Conservation (phyloP, 2,329 filamentous ascomycete genomes). For the Arthroderma uncinatum region DNA sequence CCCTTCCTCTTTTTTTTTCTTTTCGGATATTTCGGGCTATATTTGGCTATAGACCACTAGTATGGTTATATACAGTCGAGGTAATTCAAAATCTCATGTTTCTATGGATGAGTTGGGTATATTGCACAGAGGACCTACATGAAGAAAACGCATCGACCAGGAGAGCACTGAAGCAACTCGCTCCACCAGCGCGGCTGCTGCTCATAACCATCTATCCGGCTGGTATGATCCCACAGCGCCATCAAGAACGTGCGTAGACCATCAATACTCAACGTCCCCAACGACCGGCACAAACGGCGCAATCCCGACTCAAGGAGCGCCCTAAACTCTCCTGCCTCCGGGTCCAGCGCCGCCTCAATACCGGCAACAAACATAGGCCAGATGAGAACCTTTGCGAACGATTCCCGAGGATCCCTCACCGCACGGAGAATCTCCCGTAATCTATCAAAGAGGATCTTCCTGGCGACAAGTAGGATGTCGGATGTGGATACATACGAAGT, state of each 20-base stretch:
- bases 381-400: conserved; percentile 11
- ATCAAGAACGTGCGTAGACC: conserved; percentile 11
- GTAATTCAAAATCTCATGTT: neutral
- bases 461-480: conserved; percentile 12
- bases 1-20: neutral
- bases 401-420: neutral
- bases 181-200: conserved; percentile 10
- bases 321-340: conserved; percentile 4
- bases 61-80: neutral
- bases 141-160: neutral
- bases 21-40: neutral
- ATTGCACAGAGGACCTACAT: neutral
- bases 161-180: conserved; percentile 10
- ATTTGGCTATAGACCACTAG: too few species aligned
- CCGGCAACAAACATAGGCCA: conserved; percentile 16
- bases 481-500: conserved; percentile 10
- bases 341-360: conserved; percentile 12
- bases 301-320: conserved; percentile 6
- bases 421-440: conserved; percentile 7
- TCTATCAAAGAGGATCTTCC: conserved; percentile 11
- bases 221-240: conserved; percentile 7
- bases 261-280: conserved; percentile 12
- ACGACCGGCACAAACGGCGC: conserved; percentile 7
- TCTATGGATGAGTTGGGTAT: neutral
- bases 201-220: neutral